These are phyloP conservation scores for Vitis rotundifolia DNA, from an alignment of 164 flowering plant genomes.

Conservation along the genomic window DNA sequence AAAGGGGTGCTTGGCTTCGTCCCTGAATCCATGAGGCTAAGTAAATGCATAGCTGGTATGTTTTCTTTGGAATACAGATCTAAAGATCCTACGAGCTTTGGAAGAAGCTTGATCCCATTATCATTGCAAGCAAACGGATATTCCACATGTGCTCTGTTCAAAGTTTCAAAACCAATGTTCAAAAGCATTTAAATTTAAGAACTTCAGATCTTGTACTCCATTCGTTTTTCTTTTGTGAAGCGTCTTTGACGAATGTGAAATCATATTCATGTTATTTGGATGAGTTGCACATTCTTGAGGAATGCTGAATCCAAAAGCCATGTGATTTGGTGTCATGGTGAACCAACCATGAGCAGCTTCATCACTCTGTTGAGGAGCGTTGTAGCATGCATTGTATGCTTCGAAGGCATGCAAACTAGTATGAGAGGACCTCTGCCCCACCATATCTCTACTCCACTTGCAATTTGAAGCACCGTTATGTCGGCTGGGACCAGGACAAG, in stretches of 20 bases:
- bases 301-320: conserved; percentile 13
- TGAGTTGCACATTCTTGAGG: conserved; percentile 24
- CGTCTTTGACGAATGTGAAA: conserved; percentile 14
- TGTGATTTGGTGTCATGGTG: conserved; percentile 19
- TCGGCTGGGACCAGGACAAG: conserved; percentile 23
- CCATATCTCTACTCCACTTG: conserved; percentile 25
- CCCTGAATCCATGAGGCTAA: conserved; percentile 64
- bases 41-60: conserved; percentile 69
- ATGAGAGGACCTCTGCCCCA: conserved; percentile 20
- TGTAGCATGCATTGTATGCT: conserved; percentile 23
- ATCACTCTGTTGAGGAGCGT: conserved; percentile 18
- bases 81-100: conserved; percentile 13
- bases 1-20: conserved; percentile 26
- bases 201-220: conserved; percentile 11
- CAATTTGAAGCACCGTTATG: conserved; percentile 20
- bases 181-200: conserved; percentile 9
- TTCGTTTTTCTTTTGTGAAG: conserved; percentile 17
- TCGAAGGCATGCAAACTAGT: conserved; percentile 22
- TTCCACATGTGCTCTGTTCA: conserved; percentile 12
- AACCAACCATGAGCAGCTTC: conserved; percentile 27
- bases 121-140: conserved; percentile 20
- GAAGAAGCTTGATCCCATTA: conserved; percentile 25
- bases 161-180: neutral
- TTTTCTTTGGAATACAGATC: conserved; percentile 60
- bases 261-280: conserved; percentile 8